A percentile compares a stretch with the other conserved stretches of the same genome.
phyloP scores from a whole-genome alignment of 2,329 filamentous ascomycete genomes.

The Mollisia scopiformis region DNA sequence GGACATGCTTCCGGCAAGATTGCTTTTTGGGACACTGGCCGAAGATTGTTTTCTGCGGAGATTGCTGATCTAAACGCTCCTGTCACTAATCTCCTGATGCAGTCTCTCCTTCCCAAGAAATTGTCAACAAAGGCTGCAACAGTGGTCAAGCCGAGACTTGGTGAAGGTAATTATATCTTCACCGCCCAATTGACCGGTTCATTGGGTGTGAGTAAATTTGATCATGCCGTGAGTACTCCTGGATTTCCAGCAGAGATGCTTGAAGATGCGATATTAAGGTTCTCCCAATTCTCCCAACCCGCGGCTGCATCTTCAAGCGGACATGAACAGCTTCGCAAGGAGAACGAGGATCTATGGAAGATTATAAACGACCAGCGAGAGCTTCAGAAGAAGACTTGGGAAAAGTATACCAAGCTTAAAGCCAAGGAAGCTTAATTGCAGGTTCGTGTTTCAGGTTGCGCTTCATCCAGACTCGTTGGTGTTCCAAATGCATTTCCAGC shows the following conservation, averaged over 20 bases:
- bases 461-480: slow-evolving; percentile 15
- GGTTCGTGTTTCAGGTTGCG: slow-evolving; percentile 16
- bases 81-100: slow-evolving; percentile 79
- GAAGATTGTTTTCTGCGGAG: slow-evolving; percentile 31
- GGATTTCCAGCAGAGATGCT: slow-evolving; percentile 43
- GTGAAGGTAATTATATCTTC: slow-evolving; percentile 65
- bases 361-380: slow-evolving; percentile 48
- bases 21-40: slow-evolving; percentile 74
- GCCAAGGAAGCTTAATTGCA: slow-evolving; percentile 21
- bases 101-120: slow-evolving; percentile 59
- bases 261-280: slow-evolving; percentile 52
- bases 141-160: slow-evolving; percentile 81
- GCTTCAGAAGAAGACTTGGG: slow-evolving; percentile 45
- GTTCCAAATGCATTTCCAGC: slow-evolving; percentile 1
- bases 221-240: slow-evolving; percentile 20
- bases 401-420: slow-evolving; percentile 35
- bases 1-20: slow-evolving; percentile 83
- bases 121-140: slow-evolving; percentile 54
- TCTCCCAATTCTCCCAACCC: slow-evolving; percentile 44
- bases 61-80: slow-evolving; percentile 66
- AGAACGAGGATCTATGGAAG: slow-evolving; percentile 49
- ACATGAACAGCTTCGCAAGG: slow-evolving; percentile 40
- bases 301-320: slow-evolving; percentile 37
- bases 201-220: slow-evolving; percentile 20
- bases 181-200: slow-evolving; percentile 61